These are phyloP conservation scores for Phoenix dactylifera DNA, from an alignment of 176 grass and related monocot genomes.

Conservation along the genomic window DNA sequence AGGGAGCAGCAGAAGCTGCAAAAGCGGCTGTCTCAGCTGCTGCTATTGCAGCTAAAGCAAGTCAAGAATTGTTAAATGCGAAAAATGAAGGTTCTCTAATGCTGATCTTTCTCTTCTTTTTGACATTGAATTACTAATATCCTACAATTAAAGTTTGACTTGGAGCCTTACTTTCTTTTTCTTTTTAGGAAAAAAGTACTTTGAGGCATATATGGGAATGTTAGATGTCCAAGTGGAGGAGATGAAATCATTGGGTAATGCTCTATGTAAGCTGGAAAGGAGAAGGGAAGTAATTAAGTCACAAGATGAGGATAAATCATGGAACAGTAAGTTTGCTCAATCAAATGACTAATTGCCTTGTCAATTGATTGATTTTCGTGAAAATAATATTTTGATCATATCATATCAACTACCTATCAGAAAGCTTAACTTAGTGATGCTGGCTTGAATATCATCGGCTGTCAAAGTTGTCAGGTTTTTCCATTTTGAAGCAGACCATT, in stretches of 20 bases:
- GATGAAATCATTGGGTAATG: slow-evolving; percentile 63
- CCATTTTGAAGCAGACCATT: too few species aligned
- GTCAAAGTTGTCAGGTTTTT: too few species aligned
- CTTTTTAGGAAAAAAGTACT: slow-evolving; percentile 60
- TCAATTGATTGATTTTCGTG: not conserved
- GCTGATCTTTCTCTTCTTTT: not conserved
- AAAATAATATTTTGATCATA: not conserved
- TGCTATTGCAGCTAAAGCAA: slow-evolving; percentile 59
- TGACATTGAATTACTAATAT: too few species aligned
- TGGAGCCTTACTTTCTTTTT: not conserved
- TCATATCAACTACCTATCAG: too few species aligned
- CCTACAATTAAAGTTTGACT: too few species aligned
- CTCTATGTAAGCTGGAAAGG: slow-evolving; percentile 30
- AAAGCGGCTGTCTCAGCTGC: slow-evolving; percentile 57
- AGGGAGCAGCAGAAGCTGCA: slow-evolving; percentile 65
- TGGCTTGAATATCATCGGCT: too few species aligned
- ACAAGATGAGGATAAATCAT: slow-evolving; percentile 25
- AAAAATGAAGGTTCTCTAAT: slow-evolving; percentile 64
- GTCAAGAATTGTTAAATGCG: slow-evolving; percentile 61
- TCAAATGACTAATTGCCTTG: not conserved
- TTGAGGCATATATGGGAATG: slow-evolving; percentile 48
- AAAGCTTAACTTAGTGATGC: too few species aligned
- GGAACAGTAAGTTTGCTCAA: slow-evolving; percentile 56
- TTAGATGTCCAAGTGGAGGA: slow-evolving; percentile 72
- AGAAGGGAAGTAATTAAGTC: slow-evolving; percentile 39